Evolutionary conservation across 176 grass and related monocot genomes (phyloP), one percentile per base, ranked within the genome.

Genomic region (Dactylis glomerata): DNA sequence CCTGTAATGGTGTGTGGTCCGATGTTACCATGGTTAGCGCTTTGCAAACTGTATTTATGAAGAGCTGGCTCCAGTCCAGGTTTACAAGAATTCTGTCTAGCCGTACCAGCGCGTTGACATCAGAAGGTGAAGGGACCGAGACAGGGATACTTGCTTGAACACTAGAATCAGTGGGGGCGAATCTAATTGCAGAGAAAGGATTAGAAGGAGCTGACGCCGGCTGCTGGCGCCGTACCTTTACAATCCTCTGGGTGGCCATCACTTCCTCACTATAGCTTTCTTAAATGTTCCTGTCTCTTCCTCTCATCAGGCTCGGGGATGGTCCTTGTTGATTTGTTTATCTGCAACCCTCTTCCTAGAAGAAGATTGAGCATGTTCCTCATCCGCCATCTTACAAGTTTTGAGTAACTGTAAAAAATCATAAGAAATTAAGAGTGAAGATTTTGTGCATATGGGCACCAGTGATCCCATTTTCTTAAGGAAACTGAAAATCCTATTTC

Each of bases 201-300:
- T 99, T 99, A 64, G 83, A 70, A 55, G 89, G 80, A 64, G 91
- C 68, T 65, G 88, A 34, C 77, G 85, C 55, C 6, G 79, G 86
- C 59, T 89, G 85, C 81, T 86, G 75, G 27, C 91, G 97, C 32
- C 88, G 92, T 69, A 99, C 92, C 80, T 94, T 99, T 37, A 99
- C 92, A 73, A 96, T 88, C 81, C 79, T 94, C 59, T 84, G 88
- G 27, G 91, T 86, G 66, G 97, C 97, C 97, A 99, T 94, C 58
- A 99, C 93, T 93, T 99, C 93, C 87, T 99, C 97, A 76, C 84
- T 94, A n/a, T n/a, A 78, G 97, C 97, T 87, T 88, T 99, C 87
- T 94, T 87, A 83, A 99, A 99, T 41, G 92, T 84, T 41, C 93
- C 97, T 76, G 87, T 88, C 50, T 94, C 91, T 73, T 57, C 64